A percentile compares a stretch with the other conserved stretches of the same genome.
Conservation (phyloP, 2,329 filamentous ascomycete genomes). For the Setomelanomma holmii region DNA sequence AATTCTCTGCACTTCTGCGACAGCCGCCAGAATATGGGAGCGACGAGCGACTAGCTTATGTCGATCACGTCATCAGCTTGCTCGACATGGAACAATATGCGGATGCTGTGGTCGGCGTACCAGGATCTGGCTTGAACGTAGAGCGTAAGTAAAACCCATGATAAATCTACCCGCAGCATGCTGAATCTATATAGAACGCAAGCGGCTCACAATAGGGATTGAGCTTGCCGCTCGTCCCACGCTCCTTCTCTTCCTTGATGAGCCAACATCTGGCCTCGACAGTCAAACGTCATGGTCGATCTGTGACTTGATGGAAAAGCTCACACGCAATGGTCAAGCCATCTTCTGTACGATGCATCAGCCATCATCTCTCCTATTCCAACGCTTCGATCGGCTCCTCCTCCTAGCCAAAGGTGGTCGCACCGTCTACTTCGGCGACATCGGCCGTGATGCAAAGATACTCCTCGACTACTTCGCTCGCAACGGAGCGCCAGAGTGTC, state of each 20-base stretch:
- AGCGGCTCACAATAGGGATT: conserved; percentile 67
- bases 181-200: conserved; percentile 54
- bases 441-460: conserved; percentile 70
- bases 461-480: conserved; percentile 77
- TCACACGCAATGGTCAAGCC: conserved; percentile 79
- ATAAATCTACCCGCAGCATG: background rate
- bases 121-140: conserved; percentile 39
- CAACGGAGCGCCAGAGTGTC: conserved; percentile 70
- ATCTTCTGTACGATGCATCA: conserved; percentile 95
- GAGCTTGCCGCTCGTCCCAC: conserved; percentile 46
- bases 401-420: conserved; percentile 78
- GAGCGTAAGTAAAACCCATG: conserved; percentile 55
- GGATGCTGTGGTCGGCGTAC: conserved; percentile 25
- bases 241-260: conserved; percentile 55
- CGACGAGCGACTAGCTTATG: conserved; percentile 22
- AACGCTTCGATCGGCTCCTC: conserved; percentile 81
- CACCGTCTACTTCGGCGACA: conserved; percentile 81
- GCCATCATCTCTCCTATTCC: conserved; percentile 89
- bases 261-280: conserved; percentile 84
- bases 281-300: conserved; percentile 61
- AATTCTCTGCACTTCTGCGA: conserved; percentile 53
- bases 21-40: conserved; percentile 22
- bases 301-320: conserved; percentile 81
- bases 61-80: conserved; percentile 24
- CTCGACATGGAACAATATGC: conserved; percentile 28